A percentile compares a stretch with the other conserved stretches of the same genome.
phyloP scores from a whole-genome alignment of 495 filamentous ascomycete genomes.

The Hyaloscypha bicolor region DNA sequence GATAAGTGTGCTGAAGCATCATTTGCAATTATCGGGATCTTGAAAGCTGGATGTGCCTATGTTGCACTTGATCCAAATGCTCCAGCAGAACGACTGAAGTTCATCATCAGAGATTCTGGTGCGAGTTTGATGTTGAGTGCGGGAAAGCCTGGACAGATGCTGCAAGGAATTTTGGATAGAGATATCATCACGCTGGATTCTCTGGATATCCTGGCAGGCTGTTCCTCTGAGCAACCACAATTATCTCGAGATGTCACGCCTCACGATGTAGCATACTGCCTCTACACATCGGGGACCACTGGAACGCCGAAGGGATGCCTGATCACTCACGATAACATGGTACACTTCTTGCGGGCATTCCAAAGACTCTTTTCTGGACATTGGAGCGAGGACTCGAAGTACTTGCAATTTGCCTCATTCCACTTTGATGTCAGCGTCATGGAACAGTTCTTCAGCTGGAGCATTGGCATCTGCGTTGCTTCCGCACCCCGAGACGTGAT shows the following conservation, averaged over 20 bases:
- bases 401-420: slow-evolving; percentile 86
- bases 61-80: slow-evolving; percentile 71
- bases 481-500: slow-evolving; percentile 77
- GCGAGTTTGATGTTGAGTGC: slow-evolving; percentile 54
- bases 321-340: slow-evolving; percentile 71
- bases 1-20: slow-evolving; percentile 79
- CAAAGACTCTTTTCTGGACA: slow-evolving; percentile 65
- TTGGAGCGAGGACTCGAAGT: slow-evolving; percentile 70
- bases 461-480: slow-evolving; percentile 76
- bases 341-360: slow-evolving; percentile 78
- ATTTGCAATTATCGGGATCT: slow-evolving; percentile 75
- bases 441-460: slow-evolving; percentile 91
- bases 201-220: slow-evolving; percentile 27
- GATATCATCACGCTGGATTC: slow-evolving; percentile 46
- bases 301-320: slow-evolving; percentile 79
- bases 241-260: slow-evolving; percentile 38
- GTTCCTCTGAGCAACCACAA: slow-evolving; percentile 33
- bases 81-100: slow-evolving; percentile 62
- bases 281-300: slow-evolving; percentile 84
- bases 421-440: slow-evolving; percentile 89
- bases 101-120: slow-evolving; percentile 65
- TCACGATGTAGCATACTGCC: slow-evolving; percentile 64
- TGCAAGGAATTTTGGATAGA: slow-evolving; percentile 36
- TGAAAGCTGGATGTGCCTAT: slow-evolving; percentile 83
- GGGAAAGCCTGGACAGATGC: slow-evolving; percentile 29